Evolutionary conservation across 2,329 filamentous ascomycete species (phyloP).

Genomic region (Coleophoma cylindrospora): DNA sequence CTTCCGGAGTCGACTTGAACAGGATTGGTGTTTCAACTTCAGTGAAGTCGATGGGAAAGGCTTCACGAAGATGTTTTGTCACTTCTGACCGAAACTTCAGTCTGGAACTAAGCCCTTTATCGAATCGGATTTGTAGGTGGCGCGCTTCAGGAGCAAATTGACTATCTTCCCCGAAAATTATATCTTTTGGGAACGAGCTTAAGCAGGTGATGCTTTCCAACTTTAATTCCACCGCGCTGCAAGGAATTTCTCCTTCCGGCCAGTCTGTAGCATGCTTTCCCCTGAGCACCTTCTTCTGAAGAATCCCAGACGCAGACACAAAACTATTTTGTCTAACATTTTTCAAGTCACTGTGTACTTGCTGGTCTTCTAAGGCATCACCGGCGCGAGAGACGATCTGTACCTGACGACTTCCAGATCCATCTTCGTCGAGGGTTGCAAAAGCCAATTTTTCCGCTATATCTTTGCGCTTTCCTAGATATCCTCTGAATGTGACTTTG

Average conservation of each 20-base stretch:
- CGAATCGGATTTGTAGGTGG: constrained; percentile 80
- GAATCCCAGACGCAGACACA: constrained; percentile 40
- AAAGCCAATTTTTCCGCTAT: constrained; percentile 69
- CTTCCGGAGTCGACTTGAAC: constrained; percentile 97
- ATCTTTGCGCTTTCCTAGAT: constrained; percentile 63
- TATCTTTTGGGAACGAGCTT: constrained; percentile 68
- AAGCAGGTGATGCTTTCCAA: constrained; percentile 60
- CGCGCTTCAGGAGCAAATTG: constrained; percentile 70
- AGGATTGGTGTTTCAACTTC: constrained; percentile 88
- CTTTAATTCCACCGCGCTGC: constrained; percentile 47
- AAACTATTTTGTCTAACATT: constrained; percentile 45
- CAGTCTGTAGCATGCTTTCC: constrained; percentile 12
- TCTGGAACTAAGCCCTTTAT: constrained; percentile 59
- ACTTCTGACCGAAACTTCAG: constrained; percentile 63
- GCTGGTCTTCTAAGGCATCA: constrained; percentile 10
- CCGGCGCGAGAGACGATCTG: constrained; percentile 39
- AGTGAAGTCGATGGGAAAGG: constrained; percentile 15
- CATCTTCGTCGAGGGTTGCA: constrained; percentile 37
- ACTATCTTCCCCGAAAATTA: constrained; percentile 68
- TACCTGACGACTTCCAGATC: neutral
- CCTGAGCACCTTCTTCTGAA: constrained; percentile 12
- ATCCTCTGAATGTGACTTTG: constrained; percentile 60
- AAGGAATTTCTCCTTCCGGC: constrained; percentile 2
- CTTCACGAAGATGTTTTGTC: constrained; percentile 43
- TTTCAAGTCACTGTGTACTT: constrained; percentile 36